Base-by-base conservation (phyloP, 495 filamentous ascomycete species). In the Aspergillus carlsbadensis region DNA sequence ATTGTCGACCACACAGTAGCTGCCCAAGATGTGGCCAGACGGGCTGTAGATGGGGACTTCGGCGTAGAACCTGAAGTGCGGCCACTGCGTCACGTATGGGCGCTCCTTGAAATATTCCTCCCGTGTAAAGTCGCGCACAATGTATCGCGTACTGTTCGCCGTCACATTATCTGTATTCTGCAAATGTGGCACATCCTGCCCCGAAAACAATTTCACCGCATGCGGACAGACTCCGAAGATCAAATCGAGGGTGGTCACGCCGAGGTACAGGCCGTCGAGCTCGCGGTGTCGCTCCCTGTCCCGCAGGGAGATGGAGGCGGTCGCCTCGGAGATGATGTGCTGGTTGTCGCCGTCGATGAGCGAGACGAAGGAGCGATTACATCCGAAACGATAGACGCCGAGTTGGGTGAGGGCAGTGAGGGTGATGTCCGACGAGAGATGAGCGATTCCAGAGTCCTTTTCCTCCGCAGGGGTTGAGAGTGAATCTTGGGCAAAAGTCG, bases 321-420 rank as follows among this genome's bases (percentile, higher is more conserved):
- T 84, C 3, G 84, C 83, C 59, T 89, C 86, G 21, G 86, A 84
- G n/a, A 87, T 72, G 34, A 88, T 76, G 53, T 85, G 81, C 61
- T 85, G 80, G 37, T 73, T 70, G 4, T 76, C 72, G 24, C 74
- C 70, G 60, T 84, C 85, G 57, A 86, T 81, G 34, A 89, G 72
- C 3, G 81, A 84, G 15, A 87, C 76, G 55, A 85, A 74, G 17
- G 70, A 73, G 5, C 84, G 82, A 35, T 76, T 75, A 34, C 72
- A 74, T 26, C 77, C 70, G 42, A 87, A 65, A 6, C 80, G 76
- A 36, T 79, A 71, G 22, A 80, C 71, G 0, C 80, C 84, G n/a
- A 89, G 68, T 64, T 89, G 85, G 17, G 84, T 79, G 57, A 89
- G 78, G 0, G 83, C 83, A 0, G 81, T 84, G 5, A 90, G 73